A percentile compares a stretch with the other conserved stretches of the same genome.
Evolutionary conservation across 495 filamentous ascomycete species (phyloP).

Genomic region (Pyrenopolyporus hunteri): DNA sequence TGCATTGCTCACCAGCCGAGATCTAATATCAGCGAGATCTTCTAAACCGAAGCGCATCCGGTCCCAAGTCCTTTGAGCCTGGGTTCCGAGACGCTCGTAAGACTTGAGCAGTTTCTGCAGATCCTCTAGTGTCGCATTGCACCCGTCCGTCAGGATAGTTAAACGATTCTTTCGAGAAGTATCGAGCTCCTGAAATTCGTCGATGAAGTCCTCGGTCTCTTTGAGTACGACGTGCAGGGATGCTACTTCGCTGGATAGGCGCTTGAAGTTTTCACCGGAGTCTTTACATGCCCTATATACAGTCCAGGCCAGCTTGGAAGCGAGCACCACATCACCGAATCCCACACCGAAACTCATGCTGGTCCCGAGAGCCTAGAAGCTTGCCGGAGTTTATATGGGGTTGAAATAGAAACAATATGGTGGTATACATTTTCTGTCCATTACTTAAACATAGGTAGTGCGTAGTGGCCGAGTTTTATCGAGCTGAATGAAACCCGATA

Average conservation of each 20-base stretch:
- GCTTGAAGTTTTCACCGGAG: slow-evolving; percentile 42
- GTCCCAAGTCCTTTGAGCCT: slow-evolving; percentile 48
- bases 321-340: slow-evolving; percentile 21
- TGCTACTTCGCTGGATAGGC: slow-evolving; percentile 44
- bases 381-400: not conserved
- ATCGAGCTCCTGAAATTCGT: slow-evolving; percentile 26
- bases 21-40: slow-evolving; percentile 43
- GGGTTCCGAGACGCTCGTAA: slow-evolving; percentile 45
- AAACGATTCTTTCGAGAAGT: slow-evolving; percentile 33
- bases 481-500: not conserved
- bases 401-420: not conserved
- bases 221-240: slow-evolving; percentile 48
- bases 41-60: slow-evolving; percentile 44
- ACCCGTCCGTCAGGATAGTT: slow-evolving; percentile 37
- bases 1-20: slow-evolving; percentile 38
- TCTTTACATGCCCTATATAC: slow-evolving; percentile 47
- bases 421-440: not conserved
- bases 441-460: not conserved
- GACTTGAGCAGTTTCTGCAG: slow-evolving; percentile 39
- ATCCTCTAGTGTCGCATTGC: slow-evolving; percentile 39
- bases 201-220: slow-evolving; percentile 44
- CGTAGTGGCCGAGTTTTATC: slow-evolving; percentile 6
- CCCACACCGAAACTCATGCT: slow-evolving; percentile 24
- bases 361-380: not conserved
- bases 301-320: slow-evolving; percentile 20